These are phyloP conservation scores for Zalaria obscura DNA, from an alignment of 2,329 filamentous ascomycete species.

Conservation along the genomic window DNA sequence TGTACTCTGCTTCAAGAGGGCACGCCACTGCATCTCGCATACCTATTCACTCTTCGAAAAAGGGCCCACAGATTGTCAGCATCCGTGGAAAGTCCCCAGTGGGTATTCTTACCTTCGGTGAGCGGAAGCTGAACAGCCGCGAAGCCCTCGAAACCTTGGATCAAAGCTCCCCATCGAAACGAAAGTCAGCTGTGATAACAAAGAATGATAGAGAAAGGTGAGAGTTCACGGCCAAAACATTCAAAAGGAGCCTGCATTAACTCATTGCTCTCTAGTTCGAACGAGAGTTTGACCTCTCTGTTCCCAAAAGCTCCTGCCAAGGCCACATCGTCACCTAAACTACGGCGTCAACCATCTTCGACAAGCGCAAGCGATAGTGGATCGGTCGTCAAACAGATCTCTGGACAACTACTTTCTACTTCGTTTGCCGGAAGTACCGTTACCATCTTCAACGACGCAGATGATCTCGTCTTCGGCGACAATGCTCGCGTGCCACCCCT, in stretches of 20 bases:
- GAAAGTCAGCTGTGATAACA: neutral
- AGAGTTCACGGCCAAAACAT: neutral
- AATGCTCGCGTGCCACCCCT: neutral
- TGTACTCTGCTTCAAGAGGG: neutral
- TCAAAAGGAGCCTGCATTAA: neutral
- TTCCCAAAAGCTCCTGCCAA: neutral
- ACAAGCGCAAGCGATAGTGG: no score
- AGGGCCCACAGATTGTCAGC: slow-evolving; percentile 10
- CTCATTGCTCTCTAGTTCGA: neutral
- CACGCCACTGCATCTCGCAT: slow-evolving; percentile 13
- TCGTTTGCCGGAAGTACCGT: slow-evolving; percentile 3
- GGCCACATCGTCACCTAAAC: neutral
- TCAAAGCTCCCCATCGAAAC: slow-evolving; percentile 6
- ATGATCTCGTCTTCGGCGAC: slow-evolving; percentile 1
- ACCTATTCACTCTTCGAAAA: slow-evolving; percentile 12
- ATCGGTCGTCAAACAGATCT: slow-evolving; percentile 1
- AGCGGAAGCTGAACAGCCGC: slow-evolving; percentile 9
- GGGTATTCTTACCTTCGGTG: slow-evolving; percentile 9
- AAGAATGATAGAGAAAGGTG: no score
- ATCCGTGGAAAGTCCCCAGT: slow-evolving; percentile 6
- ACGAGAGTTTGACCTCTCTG: neutral
- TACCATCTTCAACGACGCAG: slow-evolving; percentile 3
- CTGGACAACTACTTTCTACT: slow-evolving; percentile 2
- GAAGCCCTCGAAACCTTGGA: slow-evolving; percentile 13
- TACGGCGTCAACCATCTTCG: neutral